Evolutionary conservation across 1,284 basidiomycete genomes (phyloP), one percentile per base, ranked within the genome.

Genomic region (Marasmius tenuissimus): DNA sequence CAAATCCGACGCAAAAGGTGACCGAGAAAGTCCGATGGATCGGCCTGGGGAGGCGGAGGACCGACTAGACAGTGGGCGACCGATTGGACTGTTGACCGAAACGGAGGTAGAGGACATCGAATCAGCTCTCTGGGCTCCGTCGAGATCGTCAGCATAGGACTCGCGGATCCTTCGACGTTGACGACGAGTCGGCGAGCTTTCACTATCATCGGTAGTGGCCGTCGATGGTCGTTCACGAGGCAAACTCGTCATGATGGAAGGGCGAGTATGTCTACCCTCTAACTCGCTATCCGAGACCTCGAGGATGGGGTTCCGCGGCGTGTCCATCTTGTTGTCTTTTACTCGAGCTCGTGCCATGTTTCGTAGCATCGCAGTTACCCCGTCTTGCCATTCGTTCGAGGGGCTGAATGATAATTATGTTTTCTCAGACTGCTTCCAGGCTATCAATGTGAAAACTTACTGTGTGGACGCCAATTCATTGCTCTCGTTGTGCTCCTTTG

Each of bases 341-440:
- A 51, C 51, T 14, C 22, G 48, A 40, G 61, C 34, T 33, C 68
- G 27, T 27, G 27, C 27, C 27, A 27, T 63, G 40, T 68, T 63
- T 53, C 70, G 68, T n/a, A 85, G 75, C 70, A 82, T 75, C 14
- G 78, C 68, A 39, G 81, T 76, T 6, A 91, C 85, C 35, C 78
- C 75, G 69, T 91, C 88, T 72, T 92, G 91, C 90, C 90, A 92
- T 73, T 92, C 89, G 66, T 87, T 88, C 18, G 90, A 90, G 8
- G 91, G 90, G 65, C 89, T 91, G 64, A 20, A n/a, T 49, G 11
- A 34, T 54, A 20, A 52, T 16, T n/a, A 34, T 20, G 38, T 45
- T 7, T 54, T 39, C 4, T 48, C 22, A 38, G 48, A 18, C 22
- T 10, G 42, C 20, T 10, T n/a, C 11, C 2, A 35, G n/a, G 16